Evolutionary conservation across 139 green algal genomes (phyloP).

Genomic region (Picocystis salinarum): DNA sequence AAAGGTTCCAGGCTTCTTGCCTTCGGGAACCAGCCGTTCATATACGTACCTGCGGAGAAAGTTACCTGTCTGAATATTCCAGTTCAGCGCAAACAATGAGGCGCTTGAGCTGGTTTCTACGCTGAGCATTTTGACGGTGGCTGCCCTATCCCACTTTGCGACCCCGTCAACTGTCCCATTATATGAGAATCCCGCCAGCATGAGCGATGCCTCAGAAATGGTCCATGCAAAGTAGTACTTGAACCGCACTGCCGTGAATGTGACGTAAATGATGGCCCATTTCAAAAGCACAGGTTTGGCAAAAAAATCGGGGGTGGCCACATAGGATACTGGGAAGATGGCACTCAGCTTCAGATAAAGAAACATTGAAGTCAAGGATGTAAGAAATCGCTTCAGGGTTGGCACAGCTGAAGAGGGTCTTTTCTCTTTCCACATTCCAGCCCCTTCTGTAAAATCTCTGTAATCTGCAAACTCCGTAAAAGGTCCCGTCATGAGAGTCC

Average conservation of each 20-base stretch:
- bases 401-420: not conserved
- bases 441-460: too few relatives aligned
- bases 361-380: not conserved
- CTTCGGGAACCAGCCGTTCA: not conserved
- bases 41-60: not conserved
- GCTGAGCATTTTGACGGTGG: not conserved
- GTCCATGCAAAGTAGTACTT: not conserved
- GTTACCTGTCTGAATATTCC: not conserved
- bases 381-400: not conserved
- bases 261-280: not conserved
- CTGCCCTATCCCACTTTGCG: not conserved
- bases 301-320: not conserved
- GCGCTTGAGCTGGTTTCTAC: not conserved
- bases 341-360: not conserved
- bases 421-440: too few relatives aligned
- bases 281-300: not conserved
- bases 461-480: too few relatives aligned
- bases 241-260: not conserved
- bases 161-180: not conserved
- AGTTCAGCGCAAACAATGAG: not conserved
- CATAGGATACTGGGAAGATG: not conserved
- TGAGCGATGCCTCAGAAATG: not conserved
- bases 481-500: too few relatives aligned
- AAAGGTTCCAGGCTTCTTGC: not conserved
- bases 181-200: not conserved